Evolutionary conservation across 2,329 filamentous ascomycete species (phyloP).

Genomic region (Diaporthe sp.): DNA sequence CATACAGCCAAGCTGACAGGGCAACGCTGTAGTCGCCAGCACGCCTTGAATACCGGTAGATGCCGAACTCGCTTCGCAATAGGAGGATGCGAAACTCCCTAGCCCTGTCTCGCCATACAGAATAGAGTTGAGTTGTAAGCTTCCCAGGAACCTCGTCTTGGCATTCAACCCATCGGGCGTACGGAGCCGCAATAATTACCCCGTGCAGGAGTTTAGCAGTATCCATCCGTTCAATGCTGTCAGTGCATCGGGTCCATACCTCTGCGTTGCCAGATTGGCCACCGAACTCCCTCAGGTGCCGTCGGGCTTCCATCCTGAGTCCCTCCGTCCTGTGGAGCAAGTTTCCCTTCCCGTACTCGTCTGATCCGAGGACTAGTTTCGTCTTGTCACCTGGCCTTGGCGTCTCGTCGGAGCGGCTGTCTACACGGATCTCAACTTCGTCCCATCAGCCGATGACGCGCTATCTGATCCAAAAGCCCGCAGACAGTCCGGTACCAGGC

Average conservation of each 20-base stretch:
- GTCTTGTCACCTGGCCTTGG: constrained; percentile 22
- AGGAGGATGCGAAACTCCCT: constrained; percentile 9
- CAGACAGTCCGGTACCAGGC: background rate
- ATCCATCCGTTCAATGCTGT: constrained; percentile 19
- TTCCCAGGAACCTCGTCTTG: background rate
- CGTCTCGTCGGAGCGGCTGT: constrained; percentile 13
- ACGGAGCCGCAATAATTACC: constrained; percentile 13
- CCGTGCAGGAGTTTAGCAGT: constrained; percentile 10
- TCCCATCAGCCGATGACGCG: constrained; percentile 18
- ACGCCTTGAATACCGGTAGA: background rate
- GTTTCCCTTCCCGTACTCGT: constrained; percentile 14
- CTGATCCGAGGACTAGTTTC: constrained; percentile 27
- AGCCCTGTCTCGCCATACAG: constrained; percentile 8
- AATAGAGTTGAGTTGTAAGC: constrained; percentile 12
- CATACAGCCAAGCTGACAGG: background rate
- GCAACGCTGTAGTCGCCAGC: background rate
- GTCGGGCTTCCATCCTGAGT: background rate
- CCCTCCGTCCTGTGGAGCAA: background rate
- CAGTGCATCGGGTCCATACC: background rate
- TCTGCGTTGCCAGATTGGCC: constrained; percentile 1
- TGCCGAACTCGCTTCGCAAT: background rate
- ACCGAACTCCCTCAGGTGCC: background rate
- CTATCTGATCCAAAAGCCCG: constrained; percentile 23
- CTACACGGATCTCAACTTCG: constrained; percentile 5
- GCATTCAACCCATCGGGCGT: background rate